Conservation (phyloP, 768 basidiomycete genomes). For the Russula sp. region DNA sequence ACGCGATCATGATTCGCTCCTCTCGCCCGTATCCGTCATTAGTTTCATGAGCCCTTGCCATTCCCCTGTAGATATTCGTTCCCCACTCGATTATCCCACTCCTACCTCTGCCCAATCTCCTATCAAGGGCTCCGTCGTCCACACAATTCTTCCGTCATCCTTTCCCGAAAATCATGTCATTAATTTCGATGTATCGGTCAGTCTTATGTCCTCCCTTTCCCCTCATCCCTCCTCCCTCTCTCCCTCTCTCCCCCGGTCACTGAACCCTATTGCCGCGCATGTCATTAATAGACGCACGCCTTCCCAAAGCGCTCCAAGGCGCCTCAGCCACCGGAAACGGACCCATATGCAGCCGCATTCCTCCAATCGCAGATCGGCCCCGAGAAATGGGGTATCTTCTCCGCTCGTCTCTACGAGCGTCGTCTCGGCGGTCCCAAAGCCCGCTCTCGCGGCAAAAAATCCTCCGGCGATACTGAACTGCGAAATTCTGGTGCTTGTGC, state of each 20-base stretch:
- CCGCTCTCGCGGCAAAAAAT: conserved; percentile 29
- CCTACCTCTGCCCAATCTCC: conserved; percentile 16
- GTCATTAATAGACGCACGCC: conserved; percentile 21
- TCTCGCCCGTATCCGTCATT: conserved; percentile 20
- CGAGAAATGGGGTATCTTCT: conserved; percentile 42
- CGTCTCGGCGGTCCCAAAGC: conserved; percentile 38
- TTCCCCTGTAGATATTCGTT: conserved; percentile 22
- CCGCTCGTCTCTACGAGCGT: conserved; percentile 42
- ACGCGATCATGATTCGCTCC: conserved; percentile 18
- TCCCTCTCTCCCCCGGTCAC: neutral
- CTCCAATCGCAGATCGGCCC: conserved; percentile 41
- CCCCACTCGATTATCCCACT: conserved; percentile 21
- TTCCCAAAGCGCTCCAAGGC: conserved; percentile 25
- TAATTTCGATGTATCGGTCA: conserved; percentile 24
- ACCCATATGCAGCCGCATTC: conserved; percentile 42
- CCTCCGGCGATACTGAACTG: conserved; percentile 27
- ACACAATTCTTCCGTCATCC: conserved; percentile 23
- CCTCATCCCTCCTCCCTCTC: neutral
- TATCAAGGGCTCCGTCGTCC: conserved; percentile 13
- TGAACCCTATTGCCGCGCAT: conserved; percentile 19
- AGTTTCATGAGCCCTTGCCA: conserved; percentile 24
- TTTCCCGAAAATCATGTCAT: conserved; percentile 27
- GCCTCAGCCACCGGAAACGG: conserved; percentile 24
- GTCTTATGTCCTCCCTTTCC: conserved; percentile 13
- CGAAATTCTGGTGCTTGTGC: conserved; percentile 37